Conservation (phyloP, 1,284 basidiomycete species). For the Omphalotus olearius region DNA sequence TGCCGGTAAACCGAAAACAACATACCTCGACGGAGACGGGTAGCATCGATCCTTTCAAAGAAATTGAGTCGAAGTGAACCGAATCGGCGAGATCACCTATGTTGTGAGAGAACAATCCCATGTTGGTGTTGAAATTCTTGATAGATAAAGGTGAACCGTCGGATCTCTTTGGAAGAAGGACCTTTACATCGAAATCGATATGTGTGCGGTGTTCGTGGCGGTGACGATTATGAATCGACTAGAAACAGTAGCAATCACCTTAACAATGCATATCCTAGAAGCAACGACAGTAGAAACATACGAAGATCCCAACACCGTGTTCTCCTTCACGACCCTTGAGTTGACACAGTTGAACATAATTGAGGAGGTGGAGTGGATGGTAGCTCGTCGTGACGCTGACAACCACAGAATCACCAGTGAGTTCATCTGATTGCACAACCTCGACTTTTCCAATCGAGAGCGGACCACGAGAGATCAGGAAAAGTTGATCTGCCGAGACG, state of each 20-base stretch:
- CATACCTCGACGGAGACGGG: slow-evolving; percentile 27
- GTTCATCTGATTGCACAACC: slow-evolving; percentile 26
- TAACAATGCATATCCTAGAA: too few relatives aligned
- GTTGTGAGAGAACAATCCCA: slow-evolving; percentile 28
- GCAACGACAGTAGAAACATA: too few relatives aligned
- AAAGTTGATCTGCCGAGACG: slow-evolving; percentile 29
- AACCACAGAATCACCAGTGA: slow-evolving; percentile 21
- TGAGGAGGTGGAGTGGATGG: slow-evolving; percentile 19
- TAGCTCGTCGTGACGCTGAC: slow-evolving; percentile 33
- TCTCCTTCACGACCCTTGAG: slow-evolving; percentile 24
- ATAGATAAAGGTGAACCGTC: slow-evolving; percentile 22
- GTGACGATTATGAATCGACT: slow-evolving; percentile 1
- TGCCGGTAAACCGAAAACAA: not conserved
- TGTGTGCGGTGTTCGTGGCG: slow-evolving; percentile 1
- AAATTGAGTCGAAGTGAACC: slow-evolving; percentile 30
- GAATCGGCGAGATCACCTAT: slow-evolving; percentile 26
- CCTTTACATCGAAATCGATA: slow-evolving; percentile 27
- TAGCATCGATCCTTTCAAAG: slow-evolving; percentile 21
- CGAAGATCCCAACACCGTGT: slow-evolving; percentile 40
- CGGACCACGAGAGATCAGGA: slow-evolving; percentile 32
- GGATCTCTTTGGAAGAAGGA: slow-evolving; percentile 28
- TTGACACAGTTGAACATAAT: slow-evolving; percentile 33
- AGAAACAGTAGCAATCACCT: not conserved
- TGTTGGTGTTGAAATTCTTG: slow-evolving; percentile 28
- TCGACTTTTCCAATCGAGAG: slow-evolving; percentile 27